Evolutionary conservation across 352 stramenopile genomes (phyloP), one percentile per base, ranked within the genome.

Genomic region (Phytopythium litorale): DNA sequence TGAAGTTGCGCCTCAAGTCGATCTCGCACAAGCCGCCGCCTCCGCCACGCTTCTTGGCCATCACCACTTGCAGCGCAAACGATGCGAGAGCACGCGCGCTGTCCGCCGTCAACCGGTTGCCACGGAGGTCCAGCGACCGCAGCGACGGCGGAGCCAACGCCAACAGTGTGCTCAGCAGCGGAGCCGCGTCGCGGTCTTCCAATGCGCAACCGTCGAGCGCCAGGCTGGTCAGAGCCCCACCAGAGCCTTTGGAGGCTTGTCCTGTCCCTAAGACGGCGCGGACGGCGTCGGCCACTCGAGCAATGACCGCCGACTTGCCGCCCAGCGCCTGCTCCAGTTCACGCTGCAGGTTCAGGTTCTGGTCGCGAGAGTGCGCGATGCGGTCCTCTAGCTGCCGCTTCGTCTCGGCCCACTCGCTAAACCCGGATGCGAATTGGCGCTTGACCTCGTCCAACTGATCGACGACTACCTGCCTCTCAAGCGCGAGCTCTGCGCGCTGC

Each of bases 1-100:
- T 71, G 60, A 68, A 89, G 49, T 93, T 93, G n/a, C 78, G 67
- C 23, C 82, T 81, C 18, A 93, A 62, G 62, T 90, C 78, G 8
- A 93, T 45, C 56, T 91, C 73, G 28, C 64, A 58, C 12, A 88
- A 57, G 8, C 55, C 51, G 4, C 25, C 45, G 21, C 18, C 30
- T 18, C 43, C 51, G 4, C 33, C 25, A 32, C 60, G 28, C 28
- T 33, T 32, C 35, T 38, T 25, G 1, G 66, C 33, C 21, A 67
- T 23, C 16, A 64, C 62, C 4, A 50, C 64, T 70, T 69, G 59
- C 42, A 68, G 45, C 46, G 25, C 56, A 65, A 89, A 70, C 18
- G 72, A 53, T 23, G 80, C 49, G 16, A 91, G 50, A 0, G 54
- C 38, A 8, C 63, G 64, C 60, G 81, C 76, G 11, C 73, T 70